Conservation (phyloP, 2,329 filamentous ascomycete genomes). For the Diaporthe vexans region DNA sequence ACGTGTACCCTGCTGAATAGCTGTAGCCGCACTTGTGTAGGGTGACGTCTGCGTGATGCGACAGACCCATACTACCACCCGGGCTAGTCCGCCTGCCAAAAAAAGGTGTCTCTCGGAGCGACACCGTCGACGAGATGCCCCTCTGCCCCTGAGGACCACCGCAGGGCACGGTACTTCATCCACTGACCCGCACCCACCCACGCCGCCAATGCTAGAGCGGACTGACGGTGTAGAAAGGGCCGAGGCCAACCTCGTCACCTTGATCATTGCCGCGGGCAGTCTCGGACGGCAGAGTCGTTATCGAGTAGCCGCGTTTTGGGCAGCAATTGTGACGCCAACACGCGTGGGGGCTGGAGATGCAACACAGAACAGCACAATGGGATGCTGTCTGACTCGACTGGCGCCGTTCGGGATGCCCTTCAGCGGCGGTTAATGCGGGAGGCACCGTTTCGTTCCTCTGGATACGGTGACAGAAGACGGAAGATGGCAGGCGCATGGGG, state of each 20-base stretch:
- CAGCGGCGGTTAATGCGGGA: conserved; percentile 15
- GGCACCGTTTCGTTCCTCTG: conserved; percentile 9
- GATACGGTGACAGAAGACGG: conserved; percentile 2
- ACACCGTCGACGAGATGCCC: conserved; percentile 6
- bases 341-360: not conserved
- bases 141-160: not conserved
- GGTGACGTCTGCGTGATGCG: conserved; percentile 16
- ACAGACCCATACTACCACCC: not conserved
- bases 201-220: not conserved
- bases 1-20: conserved; percentile 21
- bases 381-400: conserved; percentile 22
- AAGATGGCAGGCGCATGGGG: too few relatives aligned
- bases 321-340: conserved; percentile 21
- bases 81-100: not conserved
- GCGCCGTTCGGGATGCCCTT: not conserved
- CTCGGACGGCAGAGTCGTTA: not conserved
- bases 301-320: not conserved
- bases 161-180: not conserved
- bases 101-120: not conserved
- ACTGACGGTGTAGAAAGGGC: conserved; percentile 8
- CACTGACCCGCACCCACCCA: conserved; percentile 11
- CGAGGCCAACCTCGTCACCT: conserved; percentile 4
- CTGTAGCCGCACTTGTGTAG: conserved; percentile 7
- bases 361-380: not conserved
- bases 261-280: conserved; percentile 3